A percentile compares a stretch with the other conserved stretches of the same genome.
phyloP scores from a whole-genome alignment of 2,329 filamentous ascomycete genomes.

The Sporothrix euskadiensis region DNA sequence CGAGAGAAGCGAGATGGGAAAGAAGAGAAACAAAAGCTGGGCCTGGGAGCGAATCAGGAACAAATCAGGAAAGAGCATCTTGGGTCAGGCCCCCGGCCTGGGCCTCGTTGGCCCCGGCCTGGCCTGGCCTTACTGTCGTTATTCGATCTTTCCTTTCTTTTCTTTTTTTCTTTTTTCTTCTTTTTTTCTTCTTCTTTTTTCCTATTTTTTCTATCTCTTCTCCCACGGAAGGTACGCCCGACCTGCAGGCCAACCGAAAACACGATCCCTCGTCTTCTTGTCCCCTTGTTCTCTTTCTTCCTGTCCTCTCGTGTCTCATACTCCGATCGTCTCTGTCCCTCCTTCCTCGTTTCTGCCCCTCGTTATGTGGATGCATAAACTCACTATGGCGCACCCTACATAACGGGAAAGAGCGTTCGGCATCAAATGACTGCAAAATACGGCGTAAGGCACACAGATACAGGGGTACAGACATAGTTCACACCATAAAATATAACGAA shows the following conservation, averaged over 20 bases:
- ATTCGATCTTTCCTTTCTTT: not conserved
- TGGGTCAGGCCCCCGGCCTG: not conserved
- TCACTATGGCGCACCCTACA: not conserved
- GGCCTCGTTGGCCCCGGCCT: not conserved
- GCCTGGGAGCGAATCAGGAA: not conserved
- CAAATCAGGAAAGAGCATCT: constrained; percentile 19
- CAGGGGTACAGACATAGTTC: not conserved
- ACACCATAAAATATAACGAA: not conserved
- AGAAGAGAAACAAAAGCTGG: not conserved
- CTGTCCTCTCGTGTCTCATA: not conserved
- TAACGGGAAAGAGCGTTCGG: not conserved
- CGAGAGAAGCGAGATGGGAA: too few species aligned
- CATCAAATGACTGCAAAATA: not conserved
- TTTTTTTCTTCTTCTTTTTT: not conserved
- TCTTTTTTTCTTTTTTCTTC: not conserved
- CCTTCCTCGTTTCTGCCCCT: constrained; percentile 2
- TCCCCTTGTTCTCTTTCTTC: too few species aligned
- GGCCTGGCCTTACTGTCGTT: not conserved
- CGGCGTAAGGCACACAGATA: not conserved
- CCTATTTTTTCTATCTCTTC: not conserved
- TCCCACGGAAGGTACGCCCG: not conserved
- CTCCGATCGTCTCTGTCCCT: not conserved
- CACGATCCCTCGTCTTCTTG: not conserved
- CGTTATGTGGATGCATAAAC: constrained; percentile 17
- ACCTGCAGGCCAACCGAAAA: not conserved